Base-by-base conservation (phyloP, 1,284 basidiomycete genomes). In the Pseudozyma flocculosa region DNA sequence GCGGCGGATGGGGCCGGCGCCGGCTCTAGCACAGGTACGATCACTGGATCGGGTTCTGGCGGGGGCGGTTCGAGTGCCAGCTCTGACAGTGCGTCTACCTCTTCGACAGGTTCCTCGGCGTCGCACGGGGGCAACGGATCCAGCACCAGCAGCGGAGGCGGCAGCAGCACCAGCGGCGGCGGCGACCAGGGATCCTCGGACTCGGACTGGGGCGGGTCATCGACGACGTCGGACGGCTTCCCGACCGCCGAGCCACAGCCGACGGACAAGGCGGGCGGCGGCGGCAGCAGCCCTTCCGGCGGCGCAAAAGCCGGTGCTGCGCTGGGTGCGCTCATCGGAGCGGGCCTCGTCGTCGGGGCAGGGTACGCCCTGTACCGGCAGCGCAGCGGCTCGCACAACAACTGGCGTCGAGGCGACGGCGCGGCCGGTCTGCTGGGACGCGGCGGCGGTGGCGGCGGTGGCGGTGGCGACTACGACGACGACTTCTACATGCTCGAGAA, bases 231-330 rank as follows among this genome's bases (percentile, higher is more conserved):
- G 0, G 44, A 34, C 26, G 47, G 29, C 24, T 61, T 61, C 40
- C 63, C 63, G 2, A 51, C 59, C 17, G 41, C 45, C 17, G 18
- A 40, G 24, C 19, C 5, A 14, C 54, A 11, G 21, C 9, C 13
- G 38, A 43, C 19, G 37, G 39, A 21, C 32, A 34, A 11, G 32
- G 11, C 32, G 11, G 14, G 11, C 32, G 32, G 15, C 29, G 29
- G 29, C 13, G 7, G 13, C 5, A 7, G 7, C 32, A 34, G 15
- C 11, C 4, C 53, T 10, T 43, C 47, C 21, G 36, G 42, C 5
- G 70, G 58, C 3, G 48, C 60, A 15, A 74, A 66, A 22, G 72
- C 71, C 18, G 72, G 72, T 4, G 69, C 70, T 1, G 59, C 61
- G 2, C 17, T 74, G 13, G 72, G 70, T 2, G 62, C 60, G 2